Base-by-base conservation (phyloP, 805 yeast species). In the Yarrowia yakushimensis region DNA sequence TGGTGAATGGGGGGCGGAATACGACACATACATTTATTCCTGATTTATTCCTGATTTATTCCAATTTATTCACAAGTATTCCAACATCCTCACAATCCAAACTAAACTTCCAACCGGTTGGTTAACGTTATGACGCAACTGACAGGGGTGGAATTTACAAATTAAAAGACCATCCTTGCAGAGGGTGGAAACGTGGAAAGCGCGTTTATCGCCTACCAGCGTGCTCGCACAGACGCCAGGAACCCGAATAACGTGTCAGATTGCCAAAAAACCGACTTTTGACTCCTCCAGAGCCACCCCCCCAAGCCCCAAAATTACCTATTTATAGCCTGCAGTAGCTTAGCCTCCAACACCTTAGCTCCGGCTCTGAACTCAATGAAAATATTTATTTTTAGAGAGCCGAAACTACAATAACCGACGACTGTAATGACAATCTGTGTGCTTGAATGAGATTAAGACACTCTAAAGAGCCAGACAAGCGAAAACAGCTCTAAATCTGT, bases 301-400 rank as follows among this genome's bases (percentile, higher is more conserved):
- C 34, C 34, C 2, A 20, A 27, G 13, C 39, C 20, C 28, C 55
- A 22, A 13, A 36, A 30, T 30, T 25, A 9, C 37, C 41, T 48
- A 48, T 48, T 48, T 48, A 48, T 48, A 48, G 57, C 41, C n/a
- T 34, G 57, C 57, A 48, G 52, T 45, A 45, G 52, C 36, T 45
- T 43, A 31, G 12, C 36, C 36, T 37, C 25, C 42, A 11, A 10
- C 22, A 20, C 10, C n/a, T 20, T 12, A 37, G 20, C 42, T 37
- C 31, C n/a, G n/a, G 9, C 18, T 41, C 12, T 5, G 27, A 42
- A 42, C 48, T 27, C 30, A 15, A n/a, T 11, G 17, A 3, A 8
- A 13, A 3, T 17, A 13, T n/a, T 8, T 28, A 43, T 43, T 22
- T 25, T 43, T 43, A 45, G 27, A 27, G 28, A 20, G 20, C 15